Percentiles rank a stretch among this genome's conserved stretches.
Conservation (phyloP, 345 rosid genomes). For the Corymbia maculata region DNA sequence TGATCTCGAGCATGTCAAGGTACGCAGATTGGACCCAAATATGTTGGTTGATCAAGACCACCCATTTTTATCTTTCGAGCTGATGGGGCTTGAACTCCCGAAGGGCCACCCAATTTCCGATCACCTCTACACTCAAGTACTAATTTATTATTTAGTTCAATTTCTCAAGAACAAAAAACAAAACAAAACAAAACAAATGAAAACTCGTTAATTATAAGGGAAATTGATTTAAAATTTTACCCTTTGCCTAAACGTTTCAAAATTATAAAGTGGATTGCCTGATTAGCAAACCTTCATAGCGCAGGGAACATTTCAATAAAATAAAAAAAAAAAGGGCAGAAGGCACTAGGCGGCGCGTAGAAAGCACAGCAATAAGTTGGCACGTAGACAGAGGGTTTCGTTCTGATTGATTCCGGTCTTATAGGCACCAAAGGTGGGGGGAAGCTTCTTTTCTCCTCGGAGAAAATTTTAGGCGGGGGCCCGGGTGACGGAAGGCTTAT, state of each 20-base stretch:
- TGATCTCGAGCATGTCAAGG: background rate
- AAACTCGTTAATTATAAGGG: too few species aligned
- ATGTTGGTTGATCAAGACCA: background rate
- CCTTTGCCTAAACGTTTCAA: background rate
- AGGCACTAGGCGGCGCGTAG: background rate
- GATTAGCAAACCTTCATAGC: background rate
- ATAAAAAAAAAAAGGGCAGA: too few species aligned
- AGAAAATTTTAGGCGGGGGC: too few species aligned
- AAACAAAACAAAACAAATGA: too few species aligned
- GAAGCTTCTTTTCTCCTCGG: too few species aligned
- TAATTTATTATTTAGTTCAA: background rate
- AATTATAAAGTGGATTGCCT: background rate
- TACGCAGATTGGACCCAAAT: rapidly evolving
- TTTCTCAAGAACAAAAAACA: background rate
- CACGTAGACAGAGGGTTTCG: too few species aligned
- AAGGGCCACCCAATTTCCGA: background rate
- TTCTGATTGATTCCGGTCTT: background rate
- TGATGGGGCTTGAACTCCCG: background rate
- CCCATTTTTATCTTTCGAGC: background rate
- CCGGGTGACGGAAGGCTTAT: too few species aligned
- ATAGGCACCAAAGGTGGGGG: too few species aligned
- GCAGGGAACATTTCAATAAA: too few species aligned
- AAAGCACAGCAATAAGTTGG: background rate
- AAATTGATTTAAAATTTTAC: background rate
- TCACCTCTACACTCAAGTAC: background rate